Base-by-base conservation (phyloP, 1,139 yeast species). In the Pichia sp. region DNA sequence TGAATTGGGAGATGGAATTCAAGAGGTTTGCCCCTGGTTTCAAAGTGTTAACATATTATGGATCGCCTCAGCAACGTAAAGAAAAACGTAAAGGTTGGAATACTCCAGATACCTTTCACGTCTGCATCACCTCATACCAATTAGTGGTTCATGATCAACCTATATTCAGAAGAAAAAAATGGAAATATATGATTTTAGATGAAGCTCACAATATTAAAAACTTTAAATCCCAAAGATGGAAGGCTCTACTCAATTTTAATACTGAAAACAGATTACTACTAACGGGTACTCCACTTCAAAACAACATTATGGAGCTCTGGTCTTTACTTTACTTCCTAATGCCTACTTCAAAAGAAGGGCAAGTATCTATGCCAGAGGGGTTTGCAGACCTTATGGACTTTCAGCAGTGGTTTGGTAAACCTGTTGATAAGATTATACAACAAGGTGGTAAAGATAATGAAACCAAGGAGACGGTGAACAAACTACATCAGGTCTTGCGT, bases 1-100 rank as follows among this genome's bases (percentile, higher is more conserved):
- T 93, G 39, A 93, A 93, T 56, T 93, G 99, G 99, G 99, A 93
- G 58, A 88, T 91, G 96, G 99, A 93, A 56, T 88, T 93, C 63
- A 93, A 91, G 55, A 77, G 95, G 49, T 93, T 93, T 67, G 97
- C 97, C 1, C 99, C 99, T 0, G 99, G 98, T 0, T 83, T 93
- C 59, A 91, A 93, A 56, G 94, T 93, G 2, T 58, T 93, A 57
- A 91, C 98, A 0, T 93, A 93, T 57, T 93, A 91, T 54, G 99
- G 99, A 0, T 80, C 93, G n/a, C 98, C 97, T 0, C 95, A 85
- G 52, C 97, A 93, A 57, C 78, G 99, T 53, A 91, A 91, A 32
- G 93, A 84, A 49, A 93, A 93, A 53, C 76, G 99, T 50, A 82
- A 82, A 46, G 99, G 99, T 1, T 93, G 99, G 99, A 88, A 88